These are phyloP conservation scores for Penicillium dipodomyicola DNA, from an alignment of 495 filamentous ascomycete species.

Conservation along the genomic window DNA sequence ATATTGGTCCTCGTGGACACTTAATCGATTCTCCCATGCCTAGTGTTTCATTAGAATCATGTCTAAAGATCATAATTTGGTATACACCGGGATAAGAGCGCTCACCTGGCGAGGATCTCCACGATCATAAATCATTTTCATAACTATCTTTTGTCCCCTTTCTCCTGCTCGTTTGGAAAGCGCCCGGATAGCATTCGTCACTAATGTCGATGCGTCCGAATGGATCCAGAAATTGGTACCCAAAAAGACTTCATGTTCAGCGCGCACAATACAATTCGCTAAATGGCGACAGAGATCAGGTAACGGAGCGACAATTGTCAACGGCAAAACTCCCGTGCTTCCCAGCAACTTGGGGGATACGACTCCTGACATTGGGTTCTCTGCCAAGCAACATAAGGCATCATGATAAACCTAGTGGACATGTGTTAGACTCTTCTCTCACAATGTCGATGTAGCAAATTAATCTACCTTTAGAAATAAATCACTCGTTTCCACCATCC, in stretches of 20 bases:
- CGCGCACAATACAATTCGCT: conserved; percentile 70
- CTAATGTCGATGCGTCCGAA: conserved; percentile 61
- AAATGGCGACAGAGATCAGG: conserved; percentile 71
- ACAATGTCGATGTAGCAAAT: background rate
- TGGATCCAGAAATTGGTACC: conserved; percentile 75
- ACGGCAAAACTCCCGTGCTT: conserved; percentile 59
- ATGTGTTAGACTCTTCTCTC: background rate
- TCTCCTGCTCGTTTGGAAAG: conserved; percentile 62
- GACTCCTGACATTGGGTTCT: conserved; percentile 53
- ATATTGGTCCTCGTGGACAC: conserved; percentile 56
- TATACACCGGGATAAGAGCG: background rate
- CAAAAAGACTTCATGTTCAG: conserved; percentile 68
- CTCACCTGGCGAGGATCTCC: conserved; percentile 59
- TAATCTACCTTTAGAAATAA: conserved; percentile 58
- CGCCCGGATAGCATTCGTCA: conserved; percentile 67
- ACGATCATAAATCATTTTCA: conserved; percentile 76
- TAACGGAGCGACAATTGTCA: conserved; percentile 67
- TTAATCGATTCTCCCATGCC: conserved; percentile 59
- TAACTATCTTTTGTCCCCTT: conserved; percentile 55
- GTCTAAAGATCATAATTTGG: background rate
- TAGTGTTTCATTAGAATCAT: conserved; percentile 16
- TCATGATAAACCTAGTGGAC: conserved; percentile 59
- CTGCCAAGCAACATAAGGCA: conserved; percentile 58
- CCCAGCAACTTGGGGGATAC: conserved; percentile 72
- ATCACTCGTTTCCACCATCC: conserved; percentile 57